phyloP scores from a whole-genome alignment of 2,329 filamentous ascomycete genomes.

The Lasiodiplodia gonubiensis region DNA sequence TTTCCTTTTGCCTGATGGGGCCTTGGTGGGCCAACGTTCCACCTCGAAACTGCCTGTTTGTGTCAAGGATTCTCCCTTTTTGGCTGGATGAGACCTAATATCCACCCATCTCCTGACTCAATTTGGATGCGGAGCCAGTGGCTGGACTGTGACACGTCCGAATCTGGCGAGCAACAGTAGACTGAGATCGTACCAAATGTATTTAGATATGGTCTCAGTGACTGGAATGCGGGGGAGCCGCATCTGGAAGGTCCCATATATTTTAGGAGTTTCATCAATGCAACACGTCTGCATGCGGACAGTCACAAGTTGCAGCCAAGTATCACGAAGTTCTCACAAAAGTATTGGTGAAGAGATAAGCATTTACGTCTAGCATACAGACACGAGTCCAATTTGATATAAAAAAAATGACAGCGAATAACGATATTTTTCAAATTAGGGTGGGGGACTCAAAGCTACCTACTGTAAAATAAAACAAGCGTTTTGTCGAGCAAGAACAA shows the following conservation, averaged over 20 bases:
- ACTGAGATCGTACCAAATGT: too few species aligned
- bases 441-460: background rate
- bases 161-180: too few species aligned
- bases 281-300: background rate
- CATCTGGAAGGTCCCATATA: too few species aligned
- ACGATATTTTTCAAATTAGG: constrained; percentile 21
- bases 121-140: too few species aligned
- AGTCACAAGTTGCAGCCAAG: background rate
- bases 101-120: too few species aligned
- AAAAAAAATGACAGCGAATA: constrained; percentile 13
- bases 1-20: background rate
- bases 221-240: too few species aligned
- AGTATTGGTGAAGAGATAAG: background rate
- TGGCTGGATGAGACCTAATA: too few species aligned
- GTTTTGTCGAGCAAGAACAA: background rate
- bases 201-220: too few species aligned
- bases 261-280: background rate
- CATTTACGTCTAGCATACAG: background rate
- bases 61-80: background rate
- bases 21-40: background rate
- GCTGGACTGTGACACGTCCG: too few species aligned
- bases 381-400: background rate
- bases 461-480: constrained; percentile 3
- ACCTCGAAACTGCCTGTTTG: background rate
- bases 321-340: background rate